Conservation (phyloP, 2,329 filamentous ascomycete species). For the Phaeophleospora eucalypticola region DNA sequence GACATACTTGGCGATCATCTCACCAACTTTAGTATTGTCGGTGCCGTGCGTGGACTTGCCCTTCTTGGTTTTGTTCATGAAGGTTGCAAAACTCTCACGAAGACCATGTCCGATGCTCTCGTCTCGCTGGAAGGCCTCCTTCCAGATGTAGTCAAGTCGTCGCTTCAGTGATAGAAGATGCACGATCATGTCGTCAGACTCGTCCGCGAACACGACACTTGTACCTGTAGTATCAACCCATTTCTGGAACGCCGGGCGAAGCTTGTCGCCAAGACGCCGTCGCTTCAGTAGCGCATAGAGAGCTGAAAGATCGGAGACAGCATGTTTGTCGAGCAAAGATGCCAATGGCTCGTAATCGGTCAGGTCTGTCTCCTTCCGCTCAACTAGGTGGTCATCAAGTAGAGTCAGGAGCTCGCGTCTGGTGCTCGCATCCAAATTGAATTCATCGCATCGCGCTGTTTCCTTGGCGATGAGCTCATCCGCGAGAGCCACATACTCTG, state of each 20-base stretch:
- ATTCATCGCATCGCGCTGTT: conserved; percentile 70
- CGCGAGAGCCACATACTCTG: conserved; percentile 70
- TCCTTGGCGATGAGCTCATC: conserved; percentile 68
- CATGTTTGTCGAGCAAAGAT: conserved; percentile 67
- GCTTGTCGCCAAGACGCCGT: conserved; percentile 62
- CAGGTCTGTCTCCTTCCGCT: conserved; percentile 55
- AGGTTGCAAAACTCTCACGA: conserved; percentile 78
- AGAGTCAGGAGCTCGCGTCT: conserved; percentile 69
- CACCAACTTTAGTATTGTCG: conserved; percentile 87
- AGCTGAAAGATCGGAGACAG: conserved; percentile 65
- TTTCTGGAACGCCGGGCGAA: conserved; percentile 69
- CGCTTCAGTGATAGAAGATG: conserved; percentile 77
- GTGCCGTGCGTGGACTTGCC: conserved; percentile 68
- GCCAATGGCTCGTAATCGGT: conserved; percentile 54
- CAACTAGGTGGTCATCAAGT: conserved; percentile 69
- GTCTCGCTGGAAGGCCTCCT: conserved; percentile 71
- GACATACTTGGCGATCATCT: conserved; percentile 98
- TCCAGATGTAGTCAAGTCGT: conserved; percentile 71
- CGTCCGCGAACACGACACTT: conserved; percentile 69
- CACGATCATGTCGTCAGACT: conserved; percentile 80
- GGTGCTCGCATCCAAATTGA: conserved; percentile 78
- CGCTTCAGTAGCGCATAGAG: conserved; percentile 75
- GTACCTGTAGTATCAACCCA: conserved; percentile 76
- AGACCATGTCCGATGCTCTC: conserved; percentile 73
- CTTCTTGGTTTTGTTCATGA: conserved; percentile 85